phyloP scores from a whole-genome alignment of 1,284 basidiomycete genomes.

The Leccinum pachyderme region DNA sequence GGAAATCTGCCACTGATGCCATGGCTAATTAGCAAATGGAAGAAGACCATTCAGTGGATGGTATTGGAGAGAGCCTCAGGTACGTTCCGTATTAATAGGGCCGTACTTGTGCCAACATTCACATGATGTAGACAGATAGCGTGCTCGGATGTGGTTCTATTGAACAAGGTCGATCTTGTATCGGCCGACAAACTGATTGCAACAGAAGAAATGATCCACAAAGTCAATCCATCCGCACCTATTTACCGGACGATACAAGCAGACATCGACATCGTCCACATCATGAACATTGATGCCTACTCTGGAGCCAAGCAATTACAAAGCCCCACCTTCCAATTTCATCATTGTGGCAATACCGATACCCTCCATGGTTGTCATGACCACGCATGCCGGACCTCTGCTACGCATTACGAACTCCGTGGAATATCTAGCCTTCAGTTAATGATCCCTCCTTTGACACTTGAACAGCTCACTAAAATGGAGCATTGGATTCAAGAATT shows the following conservation, averaged over 20 bases:
- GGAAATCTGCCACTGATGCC: slow-evolving; percentile 8
- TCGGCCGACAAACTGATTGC: slow-evolving; percentile 37
- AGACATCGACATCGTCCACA: slow-evolving; percentile 64
- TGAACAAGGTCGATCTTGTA: slow-evolving; percentile 86
- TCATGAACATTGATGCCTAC: slow-evolving; percentile 83
- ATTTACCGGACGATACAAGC: slow-evolving; percentile 70
- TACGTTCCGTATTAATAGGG: slow-evolving; percentile 32
- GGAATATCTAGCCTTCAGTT: slow-evolving; percentile 76
- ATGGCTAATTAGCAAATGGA: slow-evolving; percentile 68
- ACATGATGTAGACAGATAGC: slow-evolving; percentile 76
- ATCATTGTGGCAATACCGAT: slow-evolving; percentile 34
- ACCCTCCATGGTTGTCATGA: slow-evolving; percentile 24
- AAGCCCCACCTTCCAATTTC: slow-evolving; percentile 23
- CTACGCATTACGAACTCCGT: slow-evolving; percentile 60
- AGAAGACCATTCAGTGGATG: slow-evolving; percentile 65
- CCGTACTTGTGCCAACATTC: not conserved
- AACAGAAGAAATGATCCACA: slow-evolving; percentile 60
- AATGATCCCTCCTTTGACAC: slow-evolving; percentile 55
- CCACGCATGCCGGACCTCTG: slow-evolving; percentile 3
- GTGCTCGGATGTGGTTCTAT: slow-evolving; percentile 81
- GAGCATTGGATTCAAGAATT: slow-evolving; percentile 78
- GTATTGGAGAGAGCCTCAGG: slow-evolving; percentile 77
- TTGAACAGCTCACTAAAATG: slow-evolving; percentile 45
- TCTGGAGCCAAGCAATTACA: slow-evolving; percentile 34
- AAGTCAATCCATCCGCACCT: slow-evolving; percentile 75